phyloP scores from a whole-genome alignment of 371 early-diverging fungal species.

The Zychaea mexicana region DNA sequence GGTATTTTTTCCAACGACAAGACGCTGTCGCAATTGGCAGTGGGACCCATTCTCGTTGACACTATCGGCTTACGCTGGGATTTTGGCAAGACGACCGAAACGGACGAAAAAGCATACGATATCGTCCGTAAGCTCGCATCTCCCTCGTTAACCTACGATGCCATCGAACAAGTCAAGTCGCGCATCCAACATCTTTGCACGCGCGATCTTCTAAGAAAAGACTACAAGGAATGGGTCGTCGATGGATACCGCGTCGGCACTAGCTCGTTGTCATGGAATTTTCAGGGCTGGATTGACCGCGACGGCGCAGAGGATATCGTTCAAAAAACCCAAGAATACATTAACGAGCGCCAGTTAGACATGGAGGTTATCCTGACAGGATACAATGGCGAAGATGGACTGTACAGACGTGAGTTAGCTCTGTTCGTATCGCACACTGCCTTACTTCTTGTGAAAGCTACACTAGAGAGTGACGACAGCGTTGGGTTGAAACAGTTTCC shows the following conservation, averaged over 20 bases:
- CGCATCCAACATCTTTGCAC: slow-evolving; percentile 52
- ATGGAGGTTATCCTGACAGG: slow-evolving; percentile 64
- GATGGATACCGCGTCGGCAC: slow-evolving; percentile 61
- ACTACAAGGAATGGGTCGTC: slow-evolving; percentile 73
- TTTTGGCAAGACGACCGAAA: slow-evolving; percentile 52
- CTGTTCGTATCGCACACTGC: slow-evolving; percentile 38
- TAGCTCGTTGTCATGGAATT: slow-evolving; percentile 59
- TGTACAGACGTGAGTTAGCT: slow-evolving; percentile 67
- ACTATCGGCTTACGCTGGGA: slow-evolving; percentile 63
- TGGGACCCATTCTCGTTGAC: slow-evolving; percentile 74
- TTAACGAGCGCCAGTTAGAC: slow-evolving; percentile 49
- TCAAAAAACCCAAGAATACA: slow-evolving; percentile 30
- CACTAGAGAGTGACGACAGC: slow-evolving; percentile 27
- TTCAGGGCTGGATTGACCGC: slow-evolving; percentile 56
- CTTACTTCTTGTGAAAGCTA: slow-evolving; percentile 16
- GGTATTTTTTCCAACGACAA: slow-evolving; percentile 10
- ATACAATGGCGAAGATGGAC: slow-evolving; percentile 32
- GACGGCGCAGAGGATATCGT: slow-evolving; percentile 26
- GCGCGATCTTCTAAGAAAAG: slow-evolving; percentile 69
- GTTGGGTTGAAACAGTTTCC: slow-evolving; percentile 10
- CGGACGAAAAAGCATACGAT: slow-evolving; percentile 52
- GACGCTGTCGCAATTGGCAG: slow-evolving; percentile 27
- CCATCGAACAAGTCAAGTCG: slow-evolving; percentile 59
- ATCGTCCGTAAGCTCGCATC: slow-evolving; percentile 15
- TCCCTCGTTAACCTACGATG: slow-evolving; percentile 21